These are phyloP conservation scores for Pistacia atlantica DNA, from an alignment of 345 rosid species.

Conservation along the genomic window DNA sequence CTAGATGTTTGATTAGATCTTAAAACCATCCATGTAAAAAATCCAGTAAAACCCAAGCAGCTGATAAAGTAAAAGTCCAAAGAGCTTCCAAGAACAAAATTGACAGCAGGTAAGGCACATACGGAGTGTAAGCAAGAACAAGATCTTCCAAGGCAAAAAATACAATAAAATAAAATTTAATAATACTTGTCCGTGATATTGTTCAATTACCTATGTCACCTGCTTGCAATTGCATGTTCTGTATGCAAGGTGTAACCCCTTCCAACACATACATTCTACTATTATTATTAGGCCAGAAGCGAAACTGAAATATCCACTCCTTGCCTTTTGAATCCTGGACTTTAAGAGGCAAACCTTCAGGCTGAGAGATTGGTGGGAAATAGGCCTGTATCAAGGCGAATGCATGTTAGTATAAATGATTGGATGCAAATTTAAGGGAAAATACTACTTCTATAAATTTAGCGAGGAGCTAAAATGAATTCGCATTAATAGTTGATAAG, in stretches of 20 bases:
- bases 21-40: constrained; percentile 15
- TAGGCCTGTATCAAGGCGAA: constrained; percentile 59
- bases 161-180: not conserved
- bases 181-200: constrained; percentile 12
- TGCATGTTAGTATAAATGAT: constrained; percentile 17
- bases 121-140: constrained; percentile 10
- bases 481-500: not conserved
- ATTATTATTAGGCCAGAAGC: constrained; percentile 91
- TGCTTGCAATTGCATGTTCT: constrained; percentile 92
- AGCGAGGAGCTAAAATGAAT: not conserved
- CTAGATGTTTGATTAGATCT: not conserved
- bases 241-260: constrained; percentile 93
- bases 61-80: constrained; percentile 9
- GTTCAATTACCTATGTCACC: constrained; percentile 81
- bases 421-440: not conserved
- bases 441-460: not conserved
- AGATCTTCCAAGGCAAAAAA: not conserved
- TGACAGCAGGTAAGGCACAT: not conserved
- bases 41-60: constrained; percentile 18
- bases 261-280: constrained; percentile 96
- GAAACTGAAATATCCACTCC: constrained; percentile 96
- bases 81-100: constrained; percentile 16
- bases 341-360: constrained; percentile 93
- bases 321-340: constrained; percentile 92
- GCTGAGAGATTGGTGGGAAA: constrained; percentile 77